A percentile compares a stretch with the other conserved stretches of the same genome.
Conservation (phyloP, 2,329 filamentous ascomycete species). For the Xylogone sp. region DNA sequence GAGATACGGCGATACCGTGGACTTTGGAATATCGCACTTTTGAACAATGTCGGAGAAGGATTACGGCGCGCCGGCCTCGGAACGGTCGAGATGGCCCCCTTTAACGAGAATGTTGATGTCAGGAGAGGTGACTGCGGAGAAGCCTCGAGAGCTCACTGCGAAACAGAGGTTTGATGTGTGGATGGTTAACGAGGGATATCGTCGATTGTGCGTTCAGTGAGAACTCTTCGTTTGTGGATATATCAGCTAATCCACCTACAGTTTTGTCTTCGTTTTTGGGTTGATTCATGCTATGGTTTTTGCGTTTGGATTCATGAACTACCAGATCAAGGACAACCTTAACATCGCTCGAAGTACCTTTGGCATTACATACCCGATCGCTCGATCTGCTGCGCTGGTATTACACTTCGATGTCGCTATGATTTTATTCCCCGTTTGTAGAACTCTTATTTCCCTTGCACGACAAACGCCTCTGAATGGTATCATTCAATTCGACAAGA, state of each 20-base stretch:
- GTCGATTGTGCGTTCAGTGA: conserved; percentile 61
- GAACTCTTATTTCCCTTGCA: conserved; percentile 76
- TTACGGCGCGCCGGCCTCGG: conserved; percentile 44
- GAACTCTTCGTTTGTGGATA: conserved; percentile 1
- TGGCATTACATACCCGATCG: conserved; percentile 72
- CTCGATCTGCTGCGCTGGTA: conserved; percentile 69
- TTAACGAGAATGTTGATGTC: conserved; percentile 79
- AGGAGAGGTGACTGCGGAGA: conserved; percentile 75
- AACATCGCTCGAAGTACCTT: conserved; percentile 63
- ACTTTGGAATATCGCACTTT: conserved; percentile 16
- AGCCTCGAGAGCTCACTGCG: conserved; percentile 61
- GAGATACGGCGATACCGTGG: conserved; percentile 10
- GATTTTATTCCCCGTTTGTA: conserved; percentile 77
- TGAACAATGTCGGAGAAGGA: conserved; percentile 20
- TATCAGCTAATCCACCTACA: conserved; percentile 33
- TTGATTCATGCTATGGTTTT: conserved; percentile 73
- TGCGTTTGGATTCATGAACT: conserved; percentile 76
- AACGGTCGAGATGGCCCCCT: conserved; percentile 78
- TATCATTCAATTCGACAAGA: conserved; percentile 86
- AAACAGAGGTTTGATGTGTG: conserved; percentile 76
- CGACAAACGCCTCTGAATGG: conserved; percentile 80
- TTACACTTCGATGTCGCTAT: conserved; percentile 80
- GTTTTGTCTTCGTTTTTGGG: conserved; percentile 74
- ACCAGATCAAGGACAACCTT: conserved; percentile 72
- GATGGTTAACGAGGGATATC: conserved; percentile 88